Base-by-base conservation (phyloP, 2,329 filamentous ascomycete genomes). In the Clonostachys chloroleuca region DNA sequence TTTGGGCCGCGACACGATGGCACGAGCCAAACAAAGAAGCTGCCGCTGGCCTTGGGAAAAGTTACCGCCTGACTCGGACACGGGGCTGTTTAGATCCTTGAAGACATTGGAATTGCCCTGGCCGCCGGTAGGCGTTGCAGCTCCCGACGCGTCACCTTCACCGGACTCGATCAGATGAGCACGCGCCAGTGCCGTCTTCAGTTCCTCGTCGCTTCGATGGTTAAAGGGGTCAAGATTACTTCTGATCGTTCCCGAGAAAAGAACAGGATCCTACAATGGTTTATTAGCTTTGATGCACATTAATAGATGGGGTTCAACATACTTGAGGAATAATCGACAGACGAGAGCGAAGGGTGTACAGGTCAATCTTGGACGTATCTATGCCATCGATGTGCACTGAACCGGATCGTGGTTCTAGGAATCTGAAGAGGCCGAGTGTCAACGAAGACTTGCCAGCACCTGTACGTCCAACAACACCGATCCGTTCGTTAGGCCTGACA, bases 151-250 rank as follows among this genome's bases (percentile, higher is more conserved):
- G 34, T 69, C 65, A 13, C 54, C 51, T 13, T 62, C 56, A 39
- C 66, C 67, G 14, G 66, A 73, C 48, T 64, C 64, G 34, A 81
- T 66, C n/a, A 92, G 76, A 57, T 89, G 84, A 6, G 90, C 87
- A 7, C 86, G 80, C 39, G 77, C 72, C 1, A 94, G 73, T 1
- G 83, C 86, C 54, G 89, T 85, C 36, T 77, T 75, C 5, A 94
- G 78, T 56, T 87, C 84, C 1, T 69, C 72, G 52, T 92, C 87
- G 2, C 73, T 77, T 58, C 89, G 81, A 50, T 87, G 73, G 47
- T 85, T 74, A 56, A 92, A 91, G 1, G 88, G 84, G 58, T 94
- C 89, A 5, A 94, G 74, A 57, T 92, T 92, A 40, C 77, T 82
- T 40, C 88, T 77, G 17, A 94, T 72, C 0, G 87, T 91, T 18